These are phyloP conservation scores for Tylopilus rubrobrunneus DNA, from an alignment of 768 basidiomycete species.

Conservation along the genomic window DNA sequence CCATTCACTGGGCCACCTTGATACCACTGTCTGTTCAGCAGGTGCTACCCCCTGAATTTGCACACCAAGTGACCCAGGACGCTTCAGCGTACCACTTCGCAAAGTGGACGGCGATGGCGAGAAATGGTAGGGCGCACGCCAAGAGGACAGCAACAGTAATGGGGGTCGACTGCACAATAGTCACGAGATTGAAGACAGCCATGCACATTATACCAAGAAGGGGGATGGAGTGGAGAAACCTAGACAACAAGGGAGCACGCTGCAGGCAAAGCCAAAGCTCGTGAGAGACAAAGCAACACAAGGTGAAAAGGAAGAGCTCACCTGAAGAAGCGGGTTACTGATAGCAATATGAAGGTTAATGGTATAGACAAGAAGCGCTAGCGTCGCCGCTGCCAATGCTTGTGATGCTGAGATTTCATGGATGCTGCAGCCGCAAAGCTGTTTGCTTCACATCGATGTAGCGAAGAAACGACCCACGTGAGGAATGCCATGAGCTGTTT, in stretches of 20 bases:
- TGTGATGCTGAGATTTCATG: slow-evolving; percentile 21
- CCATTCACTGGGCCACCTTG: background rate
- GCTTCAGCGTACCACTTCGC: slow-evolving; percentile 3
- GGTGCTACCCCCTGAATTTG: background rate
- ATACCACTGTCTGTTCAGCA: background rate
- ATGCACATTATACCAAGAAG: slow-evolving; percentile 24
- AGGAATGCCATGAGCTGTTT: slow-evolving; percentile 28
- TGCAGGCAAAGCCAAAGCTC: background rate
- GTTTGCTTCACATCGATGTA: background rate
- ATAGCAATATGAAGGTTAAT: slow-evolving; percentile 25
- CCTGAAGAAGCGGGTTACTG: slow-evolving; percentile 17
- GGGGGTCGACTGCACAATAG: slow-evolving; percentile 20
- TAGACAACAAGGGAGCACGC: slow-evolving; percentile 12
- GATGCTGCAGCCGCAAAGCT: slow-evolving; percentile 10
- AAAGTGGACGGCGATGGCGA: slow-evolving; percentile 11
- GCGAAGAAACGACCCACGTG: slow-evolving; percentile 14
- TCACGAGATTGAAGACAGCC: slow-evolving; percentile 14
- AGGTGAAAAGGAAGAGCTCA: background rate
- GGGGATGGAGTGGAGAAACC: slow-evolving; percentile 25
- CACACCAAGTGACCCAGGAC: slow-evolving; percentile 6
- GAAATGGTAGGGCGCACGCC: slow-evolving; percentile 18
- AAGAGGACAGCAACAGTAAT: slow-evolving; percentile 16
- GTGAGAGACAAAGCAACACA: background rate
- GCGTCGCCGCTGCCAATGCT: slow-evolving; percentile 16
- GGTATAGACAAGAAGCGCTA: slow-evolving; percentile 28